Base-by-base conservation (phyloP, 2,329 filamentous ascomycete species). In the Penicillium sclerotigenum region DNA sequence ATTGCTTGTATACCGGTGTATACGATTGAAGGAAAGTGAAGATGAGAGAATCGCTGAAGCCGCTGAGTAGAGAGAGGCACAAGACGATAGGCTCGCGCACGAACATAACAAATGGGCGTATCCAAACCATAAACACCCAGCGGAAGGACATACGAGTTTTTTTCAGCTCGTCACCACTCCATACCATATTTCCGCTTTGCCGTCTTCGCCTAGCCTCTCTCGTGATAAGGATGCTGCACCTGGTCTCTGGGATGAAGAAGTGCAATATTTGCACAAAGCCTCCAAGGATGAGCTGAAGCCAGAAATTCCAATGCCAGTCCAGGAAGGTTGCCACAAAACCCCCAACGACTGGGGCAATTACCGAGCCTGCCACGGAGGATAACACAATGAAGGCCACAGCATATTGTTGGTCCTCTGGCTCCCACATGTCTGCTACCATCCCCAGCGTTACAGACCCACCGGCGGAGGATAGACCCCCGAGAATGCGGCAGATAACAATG, bases 131-230 rank as follows among this genome's bases (percentile, higher is more conserved):
- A 29, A 83, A 56, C 14, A 88, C 74, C 61, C 87, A 84, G 58
- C 76, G 78, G 48, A 75, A 73, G 1, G 80, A 80, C 65, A 88
- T 81, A 43, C 83, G 79, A 52, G 81, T 77, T 13, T 74, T 71
- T 9, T 82, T 78, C 16, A 91, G 79, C 73, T 94, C 90, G 57
- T 88, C 85, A 0, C 88, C 88, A 1, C 89, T 89, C 69, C 83
- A 90, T 59, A 91, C 72, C 65, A 88, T 85, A 53, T 81, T 70
- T 5, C 83, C 83, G 7, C 75, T 83, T 59, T 78, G 73, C 48
- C 84, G 79, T 29, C 82, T 73, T 49, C 74, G 78, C 68, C 82
- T 83, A 2, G 85, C 85, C 51, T 85, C 81, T 10, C 73, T 73
- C 63, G 85, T 81, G 62, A 87, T 74, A 55, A 87, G 75, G 42